A percentile compares a stretch with the other conserved stretches of the same genome.
phyloP scores from a whole-genome alignment of 441 rosid species.

The Gossypium armourianum region DNA sequence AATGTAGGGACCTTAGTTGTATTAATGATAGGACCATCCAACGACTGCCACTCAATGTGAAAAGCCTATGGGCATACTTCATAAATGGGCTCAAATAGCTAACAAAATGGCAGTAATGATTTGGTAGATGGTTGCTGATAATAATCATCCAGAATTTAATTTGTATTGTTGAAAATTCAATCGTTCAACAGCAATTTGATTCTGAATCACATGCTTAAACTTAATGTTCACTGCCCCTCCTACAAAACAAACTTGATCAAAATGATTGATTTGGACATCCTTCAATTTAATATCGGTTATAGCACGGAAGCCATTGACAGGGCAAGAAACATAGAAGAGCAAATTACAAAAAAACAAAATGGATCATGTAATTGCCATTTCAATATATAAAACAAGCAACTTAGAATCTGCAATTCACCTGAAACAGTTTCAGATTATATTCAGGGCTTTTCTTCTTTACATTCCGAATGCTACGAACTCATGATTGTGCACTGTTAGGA shows the following conservation, averaged over 20 bases:
- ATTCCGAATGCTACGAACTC: conserved; percentile 13
- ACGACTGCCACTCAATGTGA: neutral
- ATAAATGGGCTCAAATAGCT: neutral
- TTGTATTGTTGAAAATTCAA: conserved; percentile 1
- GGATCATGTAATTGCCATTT: neutral
- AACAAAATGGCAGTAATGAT: neutral
- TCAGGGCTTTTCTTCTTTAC: conserved; percentile 15
- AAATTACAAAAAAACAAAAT: neutral
- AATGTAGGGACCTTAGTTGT: neutral
- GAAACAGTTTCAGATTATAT: conserved; percentile 1
- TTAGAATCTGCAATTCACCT: conserved; percentile 14
- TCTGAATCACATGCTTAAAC: conserved; percentile 10
- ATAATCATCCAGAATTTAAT: neutral
- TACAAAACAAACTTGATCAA: neutral
- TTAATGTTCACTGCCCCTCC: neutral
- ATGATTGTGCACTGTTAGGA: conserved; percentile 13
- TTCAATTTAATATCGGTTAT: neutral
- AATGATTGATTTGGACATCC: neutral
- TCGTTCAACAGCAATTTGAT: neutral
- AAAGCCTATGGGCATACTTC: neutral
- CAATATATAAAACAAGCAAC: conserved; percentile 9
- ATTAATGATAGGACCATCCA: neutral
- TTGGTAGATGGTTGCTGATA: neutral
- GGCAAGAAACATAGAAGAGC: neutral
- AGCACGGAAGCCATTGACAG: neutral